Evolutionary conservation across 768 basidiomycete genomes (phyloP).

Genomic region (Termitomyces heimii): DNA sequence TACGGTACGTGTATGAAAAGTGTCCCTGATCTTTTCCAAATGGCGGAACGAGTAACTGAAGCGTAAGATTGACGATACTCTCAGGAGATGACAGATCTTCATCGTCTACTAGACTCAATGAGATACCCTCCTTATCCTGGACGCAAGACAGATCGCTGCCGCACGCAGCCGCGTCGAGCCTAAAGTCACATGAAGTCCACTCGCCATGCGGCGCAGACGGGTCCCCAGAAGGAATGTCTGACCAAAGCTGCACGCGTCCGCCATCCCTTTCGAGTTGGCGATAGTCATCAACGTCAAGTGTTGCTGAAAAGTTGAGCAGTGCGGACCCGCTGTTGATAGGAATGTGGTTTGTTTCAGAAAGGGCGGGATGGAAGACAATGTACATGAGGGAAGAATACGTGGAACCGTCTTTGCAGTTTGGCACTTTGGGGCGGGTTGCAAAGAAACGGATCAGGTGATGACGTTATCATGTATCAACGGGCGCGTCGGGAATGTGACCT

Average conservation of each 20-base stretch:
- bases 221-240: conserved; percentile 24
- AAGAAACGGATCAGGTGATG: conserved; percentile 1
- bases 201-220: conserved; percentile 11
- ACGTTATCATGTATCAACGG: conserved; percentile 5
- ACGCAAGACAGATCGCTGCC: background rate
- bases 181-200: conserved; percentile 32
- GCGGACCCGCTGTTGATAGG: conserved; percentile 14
- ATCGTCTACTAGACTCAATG: background rate
- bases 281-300: conserved; percentile 23
- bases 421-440: background rate
- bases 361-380: conserved; percentile 32
- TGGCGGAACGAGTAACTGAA: conserved; percentile 10
- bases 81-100: background rate
- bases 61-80: conserved; percentile 4
- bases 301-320: conserved; percentile 31
- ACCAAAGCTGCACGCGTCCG: conserved; percentile 38
- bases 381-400: conserved; percentile 22
- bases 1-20: conserved; percentile 44
- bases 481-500: conserved; percentile 1
- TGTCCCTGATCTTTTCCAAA: background rate
- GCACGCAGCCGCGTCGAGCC: background rate
- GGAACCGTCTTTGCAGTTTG: background rate
- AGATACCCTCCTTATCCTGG: background rate
- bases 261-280: conserved; percentile 21
- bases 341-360: conserved; percentile 26